Percentiles rank a stretch among this genome's conserved stretches.
Evolutionary conservation across 2,329 filamentous ascomycete species (phyloP).

Genomic region (Colletotrichum sp.): DNA sequence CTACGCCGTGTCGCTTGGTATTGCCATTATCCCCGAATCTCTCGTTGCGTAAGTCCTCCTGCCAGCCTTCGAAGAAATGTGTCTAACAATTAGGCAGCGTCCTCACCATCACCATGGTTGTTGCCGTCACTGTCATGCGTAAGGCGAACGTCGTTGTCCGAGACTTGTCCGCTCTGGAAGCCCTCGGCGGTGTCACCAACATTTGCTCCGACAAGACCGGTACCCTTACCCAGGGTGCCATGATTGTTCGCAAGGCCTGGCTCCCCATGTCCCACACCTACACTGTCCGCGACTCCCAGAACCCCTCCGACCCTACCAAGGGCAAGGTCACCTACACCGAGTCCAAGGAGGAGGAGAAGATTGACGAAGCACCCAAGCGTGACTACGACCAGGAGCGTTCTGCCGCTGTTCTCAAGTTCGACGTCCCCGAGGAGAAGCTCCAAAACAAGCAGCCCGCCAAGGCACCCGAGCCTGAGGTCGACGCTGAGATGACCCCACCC

Average conservation of each 20-base stretch:
- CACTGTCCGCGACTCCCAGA: conserved; percentile 65
- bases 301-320: conserved; percentile 65
- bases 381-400: conserved; percentile 67
- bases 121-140: conserved; percentile 68
- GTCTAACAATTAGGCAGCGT: conserved; percentile 44
- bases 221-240: conserved; percentile 71
- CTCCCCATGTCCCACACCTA: conserved; percentile 63
- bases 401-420: conserved; percentile 65
- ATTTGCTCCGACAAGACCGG: conserved; percentile 79
- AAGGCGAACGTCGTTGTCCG: conserved; percentile 69
- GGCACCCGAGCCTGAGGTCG: conserved; percentile 35
- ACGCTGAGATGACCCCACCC: conserved; percentile 52
- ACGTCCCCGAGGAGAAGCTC: conserved; percentile 63
- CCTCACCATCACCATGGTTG: conserved; percentile 73
- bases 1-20: conserved; percentile 62
- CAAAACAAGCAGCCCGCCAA: conserved; percentile 36
- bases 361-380: conserved; percentile 43
- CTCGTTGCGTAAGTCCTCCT: conserved; percentile 60
- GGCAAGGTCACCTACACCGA: conserved; percentile 57
- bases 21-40: conserved; percentile 68
- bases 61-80: too few species aligned
- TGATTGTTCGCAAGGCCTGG: conserved; percentile 73
- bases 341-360: conserved; percentile 35
- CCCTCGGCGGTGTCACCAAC: conserved; percentile 73
- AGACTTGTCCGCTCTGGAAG: conserved; percentile 71